Evolutionary conservation across 2,329 filamentous ascomycete species (phyloP), one percentile per base, ranked within the genome.

Genomic region (Emydomyces testavorans): DNA sequence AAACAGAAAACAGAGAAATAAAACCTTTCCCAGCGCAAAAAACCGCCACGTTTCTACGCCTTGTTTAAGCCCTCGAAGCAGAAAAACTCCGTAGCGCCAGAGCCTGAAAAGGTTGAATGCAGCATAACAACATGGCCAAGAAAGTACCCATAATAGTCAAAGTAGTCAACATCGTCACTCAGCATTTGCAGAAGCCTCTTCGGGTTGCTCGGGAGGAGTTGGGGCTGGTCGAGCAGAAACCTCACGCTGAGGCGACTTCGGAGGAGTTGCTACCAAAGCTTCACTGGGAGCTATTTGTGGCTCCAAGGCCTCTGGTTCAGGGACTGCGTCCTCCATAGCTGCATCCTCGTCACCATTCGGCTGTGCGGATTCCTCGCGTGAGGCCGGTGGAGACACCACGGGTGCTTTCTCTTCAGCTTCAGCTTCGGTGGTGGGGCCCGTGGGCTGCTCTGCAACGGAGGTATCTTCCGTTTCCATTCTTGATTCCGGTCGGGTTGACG

Each of bases 281-380:
- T 58, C 59, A 16, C 61, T 57, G 15, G 48, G 35, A 32, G 57
- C 53, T 1, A 60, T 57, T 6, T 34, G 46, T 15, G 32, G 39
- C 15, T 31, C 50, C 21, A 36, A 44, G 7, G 36, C 28, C 23
- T 46, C 50, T 1, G 16, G 36, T 42, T 52, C 31, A 55, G 58
- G 21, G 38, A 51, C 54, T 18, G 53, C 65, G 48, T 69, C 66
- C 53, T 67, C 65, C 66, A 69, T 69, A 10, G 58, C 50, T 8
- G 57, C 63, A 50, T 67, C 65, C 32, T 36, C 44, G 20, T 52
- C 51, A 24, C 29, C 45, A 49, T 64, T 61, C 48, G 65, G 64
- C n/a, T 58, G 56, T 31, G 43, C 41, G 6, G 61, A 63, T 21
- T 56, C 57, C 21, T 57, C 56, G 15, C 56, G 61, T 29, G 65